Evolutionary conservation across 805 yeast genomes (phyloP).

Genomic region (Ogataea populi-albae): DNA sequence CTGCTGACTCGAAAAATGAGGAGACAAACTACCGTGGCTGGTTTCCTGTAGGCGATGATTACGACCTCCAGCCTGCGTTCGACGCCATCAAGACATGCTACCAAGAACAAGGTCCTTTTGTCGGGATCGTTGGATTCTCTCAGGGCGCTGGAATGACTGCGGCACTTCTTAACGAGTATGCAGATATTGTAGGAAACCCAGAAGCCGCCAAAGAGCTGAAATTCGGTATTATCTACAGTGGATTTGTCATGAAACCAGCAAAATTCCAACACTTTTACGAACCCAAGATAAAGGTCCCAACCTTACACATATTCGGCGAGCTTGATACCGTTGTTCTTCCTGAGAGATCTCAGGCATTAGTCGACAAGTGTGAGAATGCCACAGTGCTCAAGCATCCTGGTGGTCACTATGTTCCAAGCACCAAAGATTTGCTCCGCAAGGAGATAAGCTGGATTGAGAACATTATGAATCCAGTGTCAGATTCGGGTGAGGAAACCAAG

Average conservation of each 20-base stretch:
- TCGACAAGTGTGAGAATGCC: constrained; percentile 50
- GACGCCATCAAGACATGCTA: constrained; percentile 47
- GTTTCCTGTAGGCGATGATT: constrained; percentile 57
- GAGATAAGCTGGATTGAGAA: constrained; percentile 35
- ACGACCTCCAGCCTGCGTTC: constrained; percentile 39
- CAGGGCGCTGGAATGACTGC: constrained; percentile 93
- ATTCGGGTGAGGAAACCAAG: constrained; percentile 6
- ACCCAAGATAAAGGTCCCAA: constrained; percentile 30
- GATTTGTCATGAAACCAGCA: constrained; percentile 37
- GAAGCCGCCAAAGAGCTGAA: constrained; percentile 47
- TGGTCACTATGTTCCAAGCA: constrained; percentile 94
- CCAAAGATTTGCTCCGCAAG: constrained; percentile 43
- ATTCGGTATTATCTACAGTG: constrained; percentile 76
- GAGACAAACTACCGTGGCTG: constrained; percentile 52
- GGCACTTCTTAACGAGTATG: constrained; percentile 58
- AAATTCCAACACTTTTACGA: constrained; percentile 30
- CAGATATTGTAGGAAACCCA: constrained; percentile 46
- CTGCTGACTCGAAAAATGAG: constrained; percentile 12
- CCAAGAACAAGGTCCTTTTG: constrained; percentile 73
- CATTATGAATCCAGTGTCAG: constrained; percentile 12
- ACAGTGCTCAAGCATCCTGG: constrained; percentile 78
- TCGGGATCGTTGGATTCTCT: constrained; percentile 86
- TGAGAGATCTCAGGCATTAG: constrained; percentile 62
- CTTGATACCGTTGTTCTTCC: constrained; percentile 82
- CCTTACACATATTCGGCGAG: constrained; percentile 83